These are phyloP conservation scores for Coniochaeta sp. DNA, from an alignment of 2,329 filamentous ascomycete genomes.

Conservation along the genomic window DNA sequence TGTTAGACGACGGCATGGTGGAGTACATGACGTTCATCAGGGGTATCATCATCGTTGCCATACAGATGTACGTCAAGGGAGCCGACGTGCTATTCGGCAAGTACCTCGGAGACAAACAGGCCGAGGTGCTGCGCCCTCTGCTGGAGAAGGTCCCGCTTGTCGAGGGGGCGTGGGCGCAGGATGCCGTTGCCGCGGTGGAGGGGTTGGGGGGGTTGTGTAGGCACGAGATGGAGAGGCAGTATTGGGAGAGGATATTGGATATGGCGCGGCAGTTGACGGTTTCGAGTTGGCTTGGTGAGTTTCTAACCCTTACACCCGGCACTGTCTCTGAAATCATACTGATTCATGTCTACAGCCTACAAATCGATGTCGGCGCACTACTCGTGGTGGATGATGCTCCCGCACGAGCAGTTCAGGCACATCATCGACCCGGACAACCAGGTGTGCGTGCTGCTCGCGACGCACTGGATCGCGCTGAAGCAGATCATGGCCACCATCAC, in stretches of 20 bases:
- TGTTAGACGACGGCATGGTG: conserved; percentile 49
- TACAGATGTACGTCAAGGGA: conserved; percentile 44
- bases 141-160: conserved; percentile 40
- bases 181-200: conserved; percentile 35
- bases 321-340: neutral
- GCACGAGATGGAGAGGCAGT: conserved; percentile 35
- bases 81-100: conserved; percentile 44
- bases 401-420: conserved; percentile 42
- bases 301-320: neutral
- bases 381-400: conserved; percentile 51
- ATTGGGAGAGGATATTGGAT: conserved; percentile 34
- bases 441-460: conserved; percentile 37
- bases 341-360: conserved; percentile 31
- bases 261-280: conserved; percentile 45
- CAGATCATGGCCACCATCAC: conserved; percentile 46
- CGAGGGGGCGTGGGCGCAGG: conserved; percentile 34
- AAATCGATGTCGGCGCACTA: conserved; percentile 42
- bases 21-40: conserved; percentile 56
- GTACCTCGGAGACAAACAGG: conserved; percentile 32
- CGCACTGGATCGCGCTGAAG: conserved; percentile 49
- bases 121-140: conserved; percentile 33
- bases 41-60: conserved; percentile 46
- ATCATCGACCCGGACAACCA: conserved; percentile 41
- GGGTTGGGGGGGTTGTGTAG: conserved; percentile 35
- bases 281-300: conserved; percentile 45